Evolutionary conservation across 148 eudicot genomes (phyloP).

Genomic region (Rhododendron henanense): DNA sequence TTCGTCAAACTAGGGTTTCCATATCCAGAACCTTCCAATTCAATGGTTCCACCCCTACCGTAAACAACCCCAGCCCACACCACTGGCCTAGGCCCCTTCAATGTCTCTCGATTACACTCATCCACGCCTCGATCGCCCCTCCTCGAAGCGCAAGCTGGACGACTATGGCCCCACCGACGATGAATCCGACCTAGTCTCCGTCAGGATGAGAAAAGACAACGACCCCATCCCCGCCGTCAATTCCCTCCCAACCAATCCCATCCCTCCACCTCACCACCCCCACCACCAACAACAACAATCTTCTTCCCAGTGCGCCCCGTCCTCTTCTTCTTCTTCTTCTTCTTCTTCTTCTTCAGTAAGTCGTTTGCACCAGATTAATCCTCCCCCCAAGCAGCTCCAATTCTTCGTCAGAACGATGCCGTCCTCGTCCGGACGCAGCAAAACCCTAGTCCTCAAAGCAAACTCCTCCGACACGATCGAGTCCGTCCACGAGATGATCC

Average conservation of each 20-base stretch:
- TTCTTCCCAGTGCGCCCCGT: neutral
- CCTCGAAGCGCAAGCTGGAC: slow-evolving; percentile 21
- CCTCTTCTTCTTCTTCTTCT: neutral
- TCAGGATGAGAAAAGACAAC: slow-evolving; percentile 17
- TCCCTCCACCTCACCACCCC: neutral
- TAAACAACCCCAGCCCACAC: neutral
- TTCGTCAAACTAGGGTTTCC: neutral
- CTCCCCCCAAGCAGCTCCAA: slow-evolving; percentile 19
- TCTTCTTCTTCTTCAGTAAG: neutral
- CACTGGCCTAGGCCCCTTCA: neutral
- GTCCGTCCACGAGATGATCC: slow-evolving; percentile 35
- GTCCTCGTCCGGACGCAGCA: slow-evolving; percentile 16
- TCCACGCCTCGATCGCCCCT: slow-evolving; percentile 12
- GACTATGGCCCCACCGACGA: slow-evolving; percentile 7
- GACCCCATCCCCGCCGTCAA: neutral
- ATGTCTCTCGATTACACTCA: neutral
- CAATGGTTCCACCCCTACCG: neutral
- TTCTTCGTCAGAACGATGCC: slow-evolving; percentile 58
- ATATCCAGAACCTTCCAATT: neutral
- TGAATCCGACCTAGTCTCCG: slow-evolving; percentile 3
- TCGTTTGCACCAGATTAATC: neutral
- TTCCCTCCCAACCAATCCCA: neutral
- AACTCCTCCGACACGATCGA: slow-evolving; percentile 41
- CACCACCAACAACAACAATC: neutral
- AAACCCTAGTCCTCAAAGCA: slow-evolving; percentile 45